Evolutionary conservation across 768 basidiomycete species (phyloP).

Genomic region (Antrodiella citrinella): DNA sequence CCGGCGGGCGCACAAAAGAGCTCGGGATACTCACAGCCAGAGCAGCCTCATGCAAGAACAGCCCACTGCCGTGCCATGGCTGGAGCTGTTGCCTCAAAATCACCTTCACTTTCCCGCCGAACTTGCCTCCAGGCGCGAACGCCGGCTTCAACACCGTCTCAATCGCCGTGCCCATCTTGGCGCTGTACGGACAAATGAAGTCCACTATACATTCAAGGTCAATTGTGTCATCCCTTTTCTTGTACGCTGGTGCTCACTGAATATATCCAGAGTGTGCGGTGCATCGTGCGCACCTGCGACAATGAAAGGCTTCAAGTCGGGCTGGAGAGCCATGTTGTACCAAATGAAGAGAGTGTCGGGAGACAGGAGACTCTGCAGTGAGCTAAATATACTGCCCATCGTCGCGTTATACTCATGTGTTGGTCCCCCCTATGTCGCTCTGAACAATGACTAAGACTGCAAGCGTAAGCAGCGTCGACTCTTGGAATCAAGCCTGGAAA

Average conservation of each 20-base stretch:
- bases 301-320: not conserved
- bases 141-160: not conserved
- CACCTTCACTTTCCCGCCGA: not conserved
- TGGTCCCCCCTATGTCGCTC: no score
- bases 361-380: no score
- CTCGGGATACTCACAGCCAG: not conserved
- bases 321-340: not conserved
- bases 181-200: not conserved
- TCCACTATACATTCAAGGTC: no score
- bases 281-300: not conserved
- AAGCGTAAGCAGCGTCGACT: no score
- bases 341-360: no score
- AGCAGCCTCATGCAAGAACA: not conserved
- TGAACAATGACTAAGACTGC: no score
- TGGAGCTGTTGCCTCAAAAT: not conserved
- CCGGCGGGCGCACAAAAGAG: no score
- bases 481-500: no score
- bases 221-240: no score
- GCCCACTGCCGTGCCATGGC: not conserved
- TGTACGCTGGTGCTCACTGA: not conserved
- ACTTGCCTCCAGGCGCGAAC: not conserved
- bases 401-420: no score
- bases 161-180: not conserved
- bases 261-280: not conserved
- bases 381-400: no score